Percentiles rank a stretch among this genome's conserved stretches.
These are phyloP conservation scores for Metschnikowia hibisci DNA, from an alignment of 805 yeast genomes.

Conservation along the genomic window DNA sequence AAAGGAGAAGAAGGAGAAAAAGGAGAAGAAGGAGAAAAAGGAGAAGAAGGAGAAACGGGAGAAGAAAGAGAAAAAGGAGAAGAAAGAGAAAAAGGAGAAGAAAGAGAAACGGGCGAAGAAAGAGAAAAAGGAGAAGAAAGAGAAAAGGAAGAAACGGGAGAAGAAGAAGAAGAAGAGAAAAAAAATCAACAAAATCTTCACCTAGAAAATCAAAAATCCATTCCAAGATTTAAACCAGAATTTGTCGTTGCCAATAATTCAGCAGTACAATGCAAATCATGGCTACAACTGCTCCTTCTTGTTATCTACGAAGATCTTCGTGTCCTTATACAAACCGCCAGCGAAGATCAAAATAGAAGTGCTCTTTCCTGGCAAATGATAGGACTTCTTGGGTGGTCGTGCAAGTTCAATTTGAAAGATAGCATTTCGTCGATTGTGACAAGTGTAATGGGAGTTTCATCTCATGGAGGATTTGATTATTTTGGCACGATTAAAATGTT, in stretches of 20 bases:
- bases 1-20: too few relatives aligned
- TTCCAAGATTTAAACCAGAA: background rate
- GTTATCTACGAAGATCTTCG: slow-evolving; percentile 59
- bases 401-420: slow-evolving; percentile 36
- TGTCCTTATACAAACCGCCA: slow-evolving; percentile 25
- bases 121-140: too few relatives aligned
- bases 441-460: slow-evolving; percentile 47
- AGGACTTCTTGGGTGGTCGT: slow-evolving; percentile 44
- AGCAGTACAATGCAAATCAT: slow-evolving; percentile 54
- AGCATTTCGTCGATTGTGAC: slow-evolving; percentile 37
- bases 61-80: too few relatives aligned
- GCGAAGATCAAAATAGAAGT: slow-evolving; percentile 40
- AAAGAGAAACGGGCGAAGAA: too few relatives aligned
- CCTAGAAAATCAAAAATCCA: too few relatives aligned
- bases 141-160: too few relatives aligned
- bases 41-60: too few relatives aligned
- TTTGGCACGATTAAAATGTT: slow-evolving; percentile 52
- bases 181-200: too few relatives aligned
- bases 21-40: too few relatives aligned
- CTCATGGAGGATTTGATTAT: slow-evolving; percentile 58
- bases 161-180: too few relatives aligned
- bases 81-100: too few relatives aligned
- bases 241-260: slow-evolving; percentile 24
- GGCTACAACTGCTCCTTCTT: slow-evolving; percentile 75
- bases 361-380: slow-evolving; percentile 74